These are phyloP conservation scores for Ustilago xerochloae DNA, from an alignment of 1,284 basidiomycete genomes.

Conservation along the genomic window DNA sequence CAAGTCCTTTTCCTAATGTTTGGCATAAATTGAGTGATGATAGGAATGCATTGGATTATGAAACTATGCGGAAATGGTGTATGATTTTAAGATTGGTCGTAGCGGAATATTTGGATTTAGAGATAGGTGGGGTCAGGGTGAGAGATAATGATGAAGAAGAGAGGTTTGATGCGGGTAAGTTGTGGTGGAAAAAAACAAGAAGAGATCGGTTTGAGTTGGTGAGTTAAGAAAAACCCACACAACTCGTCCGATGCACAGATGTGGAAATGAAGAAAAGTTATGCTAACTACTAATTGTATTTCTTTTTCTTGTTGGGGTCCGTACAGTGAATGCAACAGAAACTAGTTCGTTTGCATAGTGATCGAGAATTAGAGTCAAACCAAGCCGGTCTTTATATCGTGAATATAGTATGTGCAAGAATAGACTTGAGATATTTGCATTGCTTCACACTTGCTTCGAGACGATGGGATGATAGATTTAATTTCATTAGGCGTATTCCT, in stretches of 20 bases:
- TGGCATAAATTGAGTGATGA: slow-evolving; percentile 96
- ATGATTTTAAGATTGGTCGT: slow-evolving; percentile 87
- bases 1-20: slow-evolving; percentile 86
- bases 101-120: slow-evolving; percentile 86
- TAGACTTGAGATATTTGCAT: no score
- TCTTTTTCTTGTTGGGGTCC: background rate
- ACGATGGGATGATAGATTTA: no score
- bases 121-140: slow-evolving; percentile 1
- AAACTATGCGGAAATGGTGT: slow-evolving; percentile 85
- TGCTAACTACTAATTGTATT: no score
- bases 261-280: no score
- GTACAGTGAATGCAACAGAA: background rate
- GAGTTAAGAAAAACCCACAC: no score
- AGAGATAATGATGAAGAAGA: background rate
- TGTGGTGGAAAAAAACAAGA: background rate
- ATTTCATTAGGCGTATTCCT: no score
- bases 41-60: slow-evolving; percentile 82
- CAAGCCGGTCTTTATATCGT: no score
- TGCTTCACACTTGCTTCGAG: no score
- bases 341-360: no score
- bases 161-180: slow-evolving; percentile 13
- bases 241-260: no score
- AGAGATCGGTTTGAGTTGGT: slow-evolving; percentile 37
- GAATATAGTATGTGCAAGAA: no score
- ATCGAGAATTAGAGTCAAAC: no score